A percentile compares a stretch with the other conserved stretches of the same genome.
phyloP scores from a whole-genome alignment of 257 asterid species.

The Gentiana dahurica region DNA sequence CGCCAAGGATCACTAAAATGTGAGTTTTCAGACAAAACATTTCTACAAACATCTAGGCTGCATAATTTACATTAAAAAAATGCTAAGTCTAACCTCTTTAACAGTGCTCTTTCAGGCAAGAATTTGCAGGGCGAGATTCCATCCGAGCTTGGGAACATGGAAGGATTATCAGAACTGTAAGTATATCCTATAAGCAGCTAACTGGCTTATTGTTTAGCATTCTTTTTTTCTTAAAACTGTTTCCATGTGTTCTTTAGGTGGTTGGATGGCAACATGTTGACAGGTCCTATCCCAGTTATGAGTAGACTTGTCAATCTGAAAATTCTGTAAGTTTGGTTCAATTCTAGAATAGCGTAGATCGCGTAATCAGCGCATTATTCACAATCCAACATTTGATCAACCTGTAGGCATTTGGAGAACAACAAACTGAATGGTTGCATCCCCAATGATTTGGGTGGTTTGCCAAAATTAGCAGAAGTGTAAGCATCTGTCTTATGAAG shows the following conservation, averaged over 20 bases:
- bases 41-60: not conserved
- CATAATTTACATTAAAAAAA: not conserved
- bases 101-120: constrained; percentile 73
- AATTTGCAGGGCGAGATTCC: constrained; percentile 68
- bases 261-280: constrained; percentile 65
- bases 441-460: constrained; percentile 59
- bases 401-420: constrained; percentile 88
- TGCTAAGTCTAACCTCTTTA: constrained; percentile 15
- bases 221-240: not conserved
- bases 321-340: constrained; percentile 48
- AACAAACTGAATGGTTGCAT: constrained; percentile 58
- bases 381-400: not conserved
- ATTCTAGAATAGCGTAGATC: not conserved
- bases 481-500: constrained; percentile 23
- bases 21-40: constrained; percentile 17
- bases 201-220: constrained; percentile 3
- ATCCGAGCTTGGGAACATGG: constrained; percentile 58
- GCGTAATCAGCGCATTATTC: not conserved
- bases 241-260: constrained; percentile 39
- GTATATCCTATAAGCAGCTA: constrained; percentile 12
- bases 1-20: constrained; percentile 87
- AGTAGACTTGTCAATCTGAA: constrained; percentile 62
- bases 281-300: constrained; percentile 72
- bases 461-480: constrained; percentile 73
- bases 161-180: constrained; percentile 76